A percentile compares a stretch with the other conserved stretches of the same genome.
These are phyloP conservation scores for Scutellaria galericulata DNA, from an alignment of 257 asterid genomes.

Conservation along the genomic window DNA sequence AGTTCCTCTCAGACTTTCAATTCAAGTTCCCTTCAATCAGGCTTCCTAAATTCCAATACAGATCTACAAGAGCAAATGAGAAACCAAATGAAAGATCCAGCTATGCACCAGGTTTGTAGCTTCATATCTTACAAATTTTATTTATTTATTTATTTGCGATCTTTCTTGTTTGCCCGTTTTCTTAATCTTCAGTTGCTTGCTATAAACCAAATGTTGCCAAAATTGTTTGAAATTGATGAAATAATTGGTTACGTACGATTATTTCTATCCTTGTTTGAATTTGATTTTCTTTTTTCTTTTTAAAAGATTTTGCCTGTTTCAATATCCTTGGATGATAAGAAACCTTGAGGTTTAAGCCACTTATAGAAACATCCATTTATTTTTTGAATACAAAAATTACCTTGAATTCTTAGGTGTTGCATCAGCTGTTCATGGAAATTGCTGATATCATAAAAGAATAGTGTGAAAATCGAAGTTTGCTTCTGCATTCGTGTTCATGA, in stretches of 20 bases:
- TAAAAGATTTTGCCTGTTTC: background rate
- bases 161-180: constrained; percentile 1
- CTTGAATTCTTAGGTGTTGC: background rate
- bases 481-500: background rate
- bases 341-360: background rate
- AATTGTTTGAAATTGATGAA: no score
- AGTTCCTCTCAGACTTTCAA: constrained; percentile 48
- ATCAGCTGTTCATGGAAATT: background rate
- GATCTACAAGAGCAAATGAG: constrained; percentile 96
- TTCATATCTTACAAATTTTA: constrained; percentile 4
- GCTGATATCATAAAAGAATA: background rate
- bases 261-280: no score
- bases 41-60: constrained; percentile 53
- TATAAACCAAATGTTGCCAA: background rate
- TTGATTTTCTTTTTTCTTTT: background rate
- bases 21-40: constrained; percentile 51
- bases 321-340: background rate
- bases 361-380: background rate
- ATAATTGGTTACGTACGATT: no score
- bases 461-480: background rate
- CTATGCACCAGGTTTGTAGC: constrained; percentile 82
- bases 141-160: background rate
- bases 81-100: constrained; percentile 97
- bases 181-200: background rate
- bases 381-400: background rate